A percentile compares a stretch with the other conserved stretches of the same genome.
These are phyloP conservation scores for Avena atlantica DNA, from an alignment of 176 grass and related monocot genomes.

Conservation along the genomic window DNA sequence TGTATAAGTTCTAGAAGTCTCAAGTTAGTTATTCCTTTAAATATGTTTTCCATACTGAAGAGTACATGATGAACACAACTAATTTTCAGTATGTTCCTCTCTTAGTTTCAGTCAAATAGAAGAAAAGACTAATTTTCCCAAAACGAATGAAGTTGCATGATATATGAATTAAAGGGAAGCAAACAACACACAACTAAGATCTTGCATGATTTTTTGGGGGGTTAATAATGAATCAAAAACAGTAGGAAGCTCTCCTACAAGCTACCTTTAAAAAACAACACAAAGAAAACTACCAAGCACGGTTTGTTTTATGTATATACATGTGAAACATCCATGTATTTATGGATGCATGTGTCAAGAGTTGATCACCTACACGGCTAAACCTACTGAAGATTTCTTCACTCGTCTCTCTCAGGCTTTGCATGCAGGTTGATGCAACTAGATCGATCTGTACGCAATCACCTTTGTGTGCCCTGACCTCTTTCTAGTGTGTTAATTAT, in stretches of 20 bases:
- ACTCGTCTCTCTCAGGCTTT: neutral
- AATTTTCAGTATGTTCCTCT: neutral
- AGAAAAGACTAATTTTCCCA: no score
- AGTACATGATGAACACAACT: neutral
- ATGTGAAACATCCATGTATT: constrained; percentile 29
- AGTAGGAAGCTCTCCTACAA: neutral
- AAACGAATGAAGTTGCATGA: neutral
- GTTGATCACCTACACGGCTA: constrained; percentile 60
- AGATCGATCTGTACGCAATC: constrained; percentile 14
- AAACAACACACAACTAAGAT: neutral
- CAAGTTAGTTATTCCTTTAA: neutral
- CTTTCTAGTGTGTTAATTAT: neutral
- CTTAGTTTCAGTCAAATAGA: neutral
- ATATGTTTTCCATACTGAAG: neutral
- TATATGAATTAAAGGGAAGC: neutral
- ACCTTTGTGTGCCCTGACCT: constrained; percentile 32
- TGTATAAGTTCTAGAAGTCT: neutral
- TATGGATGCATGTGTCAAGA: constrained; percentile 44
- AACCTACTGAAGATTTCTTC: constrained; percentile 22
- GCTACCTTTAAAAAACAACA: neutral
- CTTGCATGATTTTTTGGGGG: neutral
- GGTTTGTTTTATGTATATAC: constrained; percentile 36
- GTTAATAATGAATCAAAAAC: neutral
- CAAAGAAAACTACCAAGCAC: neutral
- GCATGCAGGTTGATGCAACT: constrained; percentile 35